Evolutionary conservation across 768 basidiomycete species (phyloP).

Genomic region (Trametes meyenii): DNA sequence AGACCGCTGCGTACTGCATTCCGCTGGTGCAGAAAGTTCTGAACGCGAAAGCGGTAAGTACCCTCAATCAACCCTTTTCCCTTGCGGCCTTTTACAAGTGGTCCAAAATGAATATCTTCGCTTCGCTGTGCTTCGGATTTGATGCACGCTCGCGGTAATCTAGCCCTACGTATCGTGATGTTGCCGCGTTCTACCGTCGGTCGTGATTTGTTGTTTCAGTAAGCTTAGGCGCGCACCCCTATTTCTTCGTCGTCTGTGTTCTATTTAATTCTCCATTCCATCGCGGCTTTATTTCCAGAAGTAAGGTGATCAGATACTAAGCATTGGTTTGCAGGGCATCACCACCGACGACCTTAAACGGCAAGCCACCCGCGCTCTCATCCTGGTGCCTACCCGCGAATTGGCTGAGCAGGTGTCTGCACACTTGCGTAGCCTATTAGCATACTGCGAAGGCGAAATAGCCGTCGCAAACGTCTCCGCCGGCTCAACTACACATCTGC

Average conservation of each 20-base stretch:
- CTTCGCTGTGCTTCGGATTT: too few species aligned
- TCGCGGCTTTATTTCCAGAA: neutral
- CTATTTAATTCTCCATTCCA: too few species aligned
- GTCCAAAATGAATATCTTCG: neutral
- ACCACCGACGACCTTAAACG: constrained; percentile 14
- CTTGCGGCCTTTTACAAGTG: neutral
- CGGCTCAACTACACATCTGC: constrained; percentile 69
- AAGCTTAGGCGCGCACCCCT: too few species aligned
- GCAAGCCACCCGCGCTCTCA: constrained; percentile 70
- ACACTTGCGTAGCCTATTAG: constrained; percentile 64
- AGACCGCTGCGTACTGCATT: constrained; percentile 94
- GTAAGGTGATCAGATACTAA: neutral
- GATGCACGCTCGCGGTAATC: too few species aligned
- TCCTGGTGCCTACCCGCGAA: constrained; percentile 91
- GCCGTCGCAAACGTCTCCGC: constrained; percentile 74
- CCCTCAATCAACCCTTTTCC: neutral
- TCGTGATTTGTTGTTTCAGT: too few species aligned
- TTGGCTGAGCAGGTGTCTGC: constrained; percentile 86
- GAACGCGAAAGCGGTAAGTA: constrained; percentile 71
- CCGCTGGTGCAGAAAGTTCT: constrained; percentile 90
- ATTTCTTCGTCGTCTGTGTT: too few species aligned
- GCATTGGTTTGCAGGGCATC: constrained; percentile 7
- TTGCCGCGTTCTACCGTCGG: too few species aligned
- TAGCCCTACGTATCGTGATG: too few species aligned
- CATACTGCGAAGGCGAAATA: constrained; percentile 81